A percentile compares a stretch with the other conserved stretches of the same genome.
phyloP scores from a whole-genome alignment of 805 yeast genomes.

The Yarrowia sp. region DNA sequence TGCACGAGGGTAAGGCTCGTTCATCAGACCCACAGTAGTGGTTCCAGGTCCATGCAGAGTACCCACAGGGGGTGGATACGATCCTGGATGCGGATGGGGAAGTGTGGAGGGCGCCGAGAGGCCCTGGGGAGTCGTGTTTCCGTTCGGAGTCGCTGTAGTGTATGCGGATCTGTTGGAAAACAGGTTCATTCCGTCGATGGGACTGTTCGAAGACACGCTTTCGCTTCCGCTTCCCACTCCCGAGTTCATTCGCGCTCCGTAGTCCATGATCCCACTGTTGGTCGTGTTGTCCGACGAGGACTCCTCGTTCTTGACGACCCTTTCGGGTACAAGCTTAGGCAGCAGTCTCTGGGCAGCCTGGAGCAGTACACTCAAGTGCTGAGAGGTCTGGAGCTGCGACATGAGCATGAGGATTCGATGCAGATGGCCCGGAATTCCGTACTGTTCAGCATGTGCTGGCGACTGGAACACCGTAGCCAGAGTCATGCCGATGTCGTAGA shows the following conservation, averaged over 20 bases:
- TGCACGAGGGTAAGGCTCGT: neutral
- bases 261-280: neutral
- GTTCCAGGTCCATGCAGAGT: slow-evolving; percentile 3
- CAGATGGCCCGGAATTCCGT: neutral
- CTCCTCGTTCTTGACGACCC: neutral
- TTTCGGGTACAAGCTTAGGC: neutral
- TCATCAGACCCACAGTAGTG: neutral
- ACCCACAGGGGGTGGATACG: neutral
- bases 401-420: slow-evolving; percentile 19
- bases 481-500: slow-evolving; percentile 18
- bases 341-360: slow-evolving; percentile 4
- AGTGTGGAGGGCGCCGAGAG: neutral
- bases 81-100: neutral
- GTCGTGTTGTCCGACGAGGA: neutral
- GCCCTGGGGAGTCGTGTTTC: neutral
- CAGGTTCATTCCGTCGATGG: neutral
- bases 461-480: neutral
- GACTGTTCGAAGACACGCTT: neutral
- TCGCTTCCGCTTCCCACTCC: neutral
- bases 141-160: neutral
- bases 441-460: slow-evolving; percentile 11
- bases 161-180: neutral
- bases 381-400: slow-evolving; percentile 4
- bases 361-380: neutral
- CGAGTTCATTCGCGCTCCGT: neutral